Evolutionary conservation across 2,329 filamentous ascomycete species (phyloP).

Genomic region (Hysterium pulicare): DNA sequence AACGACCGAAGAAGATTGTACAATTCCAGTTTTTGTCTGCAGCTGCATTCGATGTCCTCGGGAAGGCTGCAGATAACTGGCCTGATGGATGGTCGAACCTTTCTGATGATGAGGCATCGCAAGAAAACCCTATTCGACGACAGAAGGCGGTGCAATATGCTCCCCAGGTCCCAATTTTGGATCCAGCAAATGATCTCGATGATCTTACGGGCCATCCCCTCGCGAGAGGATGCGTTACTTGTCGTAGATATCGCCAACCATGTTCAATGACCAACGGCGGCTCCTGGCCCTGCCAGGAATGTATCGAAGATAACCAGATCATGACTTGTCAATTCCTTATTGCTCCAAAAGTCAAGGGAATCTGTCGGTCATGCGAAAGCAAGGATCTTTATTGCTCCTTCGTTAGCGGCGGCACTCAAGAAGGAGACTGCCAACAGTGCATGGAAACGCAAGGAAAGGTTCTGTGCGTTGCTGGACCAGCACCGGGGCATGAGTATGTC

Average conservation of each 20-base stretch:
- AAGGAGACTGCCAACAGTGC: conserved; percentile 21
- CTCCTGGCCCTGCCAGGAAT: conserved; percentile 24
- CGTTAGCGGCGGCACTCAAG: conserved; percentile 7
- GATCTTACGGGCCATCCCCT: conserved; percentile 32
- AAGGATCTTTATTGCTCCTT: conserved; percentile 19
- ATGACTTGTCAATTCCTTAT: conserved; percentile 35
- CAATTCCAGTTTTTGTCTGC: conserved; percentile 12
- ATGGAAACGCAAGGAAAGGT: conserved; percentile 6
- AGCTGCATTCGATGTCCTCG: neutral
- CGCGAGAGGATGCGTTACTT: conserved; percentile 34
- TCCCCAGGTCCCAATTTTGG: conserved; percentile 17
- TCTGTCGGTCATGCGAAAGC: conserved; percentile 28
- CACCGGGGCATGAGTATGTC: conserved; percentile 13
- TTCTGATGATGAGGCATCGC: conserved; percentile 11
- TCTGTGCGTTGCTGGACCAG: conserved; percentile 17
- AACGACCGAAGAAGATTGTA: conserved; percentile 17
- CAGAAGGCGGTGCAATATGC: conserved; percentile 10
- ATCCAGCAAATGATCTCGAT: conserved; percentile 19
- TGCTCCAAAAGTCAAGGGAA: conserved; percentile 24
- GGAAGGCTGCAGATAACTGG: neutral
- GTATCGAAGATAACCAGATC: conserved; percentile 13
- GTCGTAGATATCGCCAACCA: conserved; percentile 17
- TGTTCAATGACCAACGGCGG: conserved; percentile 29
- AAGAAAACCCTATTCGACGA: conserved; percentile 9
- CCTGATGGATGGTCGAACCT: neutral